A percentile compares a stretch with the other conserved stretches of the same genome.
Conservation (phyloP, 2,329 filamentous ascomycete genomes). For the Pezicula carpinea region DNA sequence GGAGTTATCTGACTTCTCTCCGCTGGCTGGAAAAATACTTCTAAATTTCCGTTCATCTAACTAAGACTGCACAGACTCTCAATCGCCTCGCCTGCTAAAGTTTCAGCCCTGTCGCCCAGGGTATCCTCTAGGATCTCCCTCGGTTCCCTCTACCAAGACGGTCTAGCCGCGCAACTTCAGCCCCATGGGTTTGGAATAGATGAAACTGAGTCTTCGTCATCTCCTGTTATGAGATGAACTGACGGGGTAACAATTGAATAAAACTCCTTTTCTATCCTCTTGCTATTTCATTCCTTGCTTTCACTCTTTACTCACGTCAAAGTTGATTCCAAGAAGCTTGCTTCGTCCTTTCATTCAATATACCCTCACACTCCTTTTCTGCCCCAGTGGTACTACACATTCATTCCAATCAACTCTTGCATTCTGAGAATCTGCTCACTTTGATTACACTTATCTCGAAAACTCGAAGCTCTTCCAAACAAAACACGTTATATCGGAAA, state of each 20-base stretch:
- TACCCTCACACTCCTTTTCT: no score
- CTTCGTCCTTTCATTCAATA: neutral
- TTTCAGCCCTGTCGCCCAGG: neutral
- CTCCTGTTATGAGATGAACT: slow-evolving; percentile 1
- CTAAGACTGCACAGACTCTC: neutral
- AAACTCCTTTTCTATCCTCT: slow-evolving; percentile 5
- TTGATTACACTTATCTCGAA: neutral
- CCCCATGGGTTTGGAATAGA: neutral
- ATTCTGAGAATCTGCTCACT: neutral
- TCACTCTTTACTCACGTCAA: neutral
- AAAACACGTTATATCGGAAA: neutral
- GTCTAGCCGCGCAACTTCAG: neutral
- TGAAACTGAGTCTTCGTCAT: neutral
- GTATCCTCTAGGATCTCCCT: neutral
- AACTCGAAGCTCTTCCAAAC: no score
- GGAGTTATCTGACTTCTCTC: neutral
- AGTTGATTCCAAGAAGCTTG: neutral
- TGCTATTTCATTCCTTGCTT: slow-evolving; percentile 2
- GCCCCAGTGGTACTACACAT: neutral
- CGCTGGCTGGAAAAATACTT: no score
- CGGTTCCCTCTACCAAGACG: neutral
- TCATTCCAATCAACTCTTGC: slow-evolving; percentile 17
- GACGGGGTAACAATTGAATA: neutral
- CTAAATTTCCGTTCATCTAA: neutral
- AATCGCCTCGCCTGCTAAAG: neutral